A percentile compares a stretch with the other conserved stretches of the same genome.
Evolutionary conservation across 1,284 basidiomycete species (phyloP).

Genomic region (Xerocomus nothofagi): DNA sequence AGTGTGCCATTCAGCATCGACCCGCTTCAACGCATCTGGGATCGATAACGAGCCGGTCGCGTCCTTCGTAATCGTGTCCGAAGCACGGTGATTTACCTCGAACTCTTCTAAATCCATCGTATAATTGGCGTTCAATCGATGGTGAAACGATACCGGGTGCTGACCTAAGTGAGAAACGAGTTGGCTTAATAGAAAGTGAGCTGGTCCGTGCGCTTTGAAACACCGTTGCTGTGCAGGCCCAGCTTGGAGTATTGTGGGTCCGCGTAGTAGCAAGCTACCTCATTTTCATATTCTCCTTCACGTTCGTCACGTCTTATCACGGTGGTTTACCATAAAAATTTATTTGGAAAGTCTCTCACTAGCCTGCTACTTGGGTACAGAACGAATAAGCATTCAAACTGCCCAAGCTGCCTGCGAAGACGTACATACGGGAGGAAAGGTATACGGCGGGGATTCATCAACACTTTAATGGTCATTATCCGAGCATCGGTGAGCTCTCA

Average conservation of each 20-base stretch:
- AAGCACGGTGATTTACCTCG: constrained; percentile 16
- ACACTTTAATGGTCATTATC: too few species aligned
- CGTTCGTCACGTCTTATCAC: not conserved
- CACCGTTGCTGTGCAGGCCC: constrained; percentile 7
- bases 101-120: constrained; percentile 37
- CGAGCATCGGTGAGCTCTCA: too few species aligned
- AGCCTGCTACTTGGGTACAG: constrained; percentile 7
- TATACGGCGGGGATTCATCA: too few species aligned
- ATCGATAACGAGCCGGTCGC: constrained; percentile 9
- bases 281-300: not conserved
- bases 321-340: not conserved
- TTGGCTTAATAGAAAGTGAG: not conserved
- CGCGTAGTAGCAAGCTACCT: too few species aligned
- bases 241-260: not conserved
- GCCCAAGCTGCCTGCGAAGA: constrained; percentile 5
- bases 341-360: not conserved
- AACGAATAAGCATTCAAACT: not conserved
- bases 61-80: not conserved
- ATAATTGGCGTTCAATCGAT: not conserved
- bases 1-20: constrained; percentile 43
- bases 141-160: not conserved
- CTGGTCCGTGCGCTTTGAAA: constrained; percentile 19
- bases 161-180: not conserved
- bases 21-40: constrained; percentile 26
- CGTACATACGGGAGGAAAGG: not conserved